A percentile compares a stretch with the other conserved stretches of the same genome.
These are phyloP conservation scores for Extremus antarcticus DNA, from an alignment of 495 filamentous ascomycete genomes.

Conservation along the genomic window DNA sequence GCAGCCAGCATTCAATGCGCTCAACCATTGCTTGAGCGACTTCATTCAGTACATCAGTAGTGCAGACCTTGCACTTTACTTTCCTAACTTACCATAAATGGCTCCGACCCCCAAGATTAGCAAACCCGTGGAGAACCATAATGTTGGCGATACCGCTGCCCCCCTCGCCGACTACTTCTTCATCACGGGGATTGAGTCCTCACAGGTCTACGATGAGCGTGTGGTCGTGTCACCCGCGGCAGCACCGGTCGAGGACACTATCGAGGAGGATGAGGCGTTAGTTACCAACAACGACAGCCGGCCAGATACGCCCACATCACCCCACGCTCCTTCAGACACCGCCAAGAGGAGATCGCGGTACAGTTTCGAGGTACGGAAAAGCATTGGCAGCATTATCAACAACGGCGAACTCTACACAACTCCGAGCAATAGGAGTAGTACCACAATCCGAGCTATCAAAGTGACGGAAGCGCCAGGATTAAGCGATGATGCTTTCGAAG, in stretches of 20 bases:
- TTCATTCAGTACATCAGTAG: neutral
- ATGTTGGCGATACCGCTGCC: conserved; percentile 41
- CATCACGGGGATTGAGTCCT: conserved; percentile 84
- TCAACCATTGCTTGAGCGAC: neutral
- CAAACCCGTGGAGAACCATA: conserved; percentile 2
- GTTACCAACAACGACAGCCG: conserved; percentile 36
- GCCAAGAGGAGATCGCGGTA: conserved; percentile 51
- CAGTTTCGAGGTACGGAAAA: conserved; percentile 52
- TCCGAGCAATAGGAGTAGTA: conserved; percentile 77
- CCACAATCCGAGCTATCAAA: conserved; percentile 58
- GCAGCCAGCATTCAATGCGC: neutral
- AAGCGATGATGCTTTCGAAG: conserved; percentile 76
- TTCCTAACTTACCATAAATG: conserved; percentile 9
- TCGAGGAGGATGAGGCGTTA: conserved; percentile 58
- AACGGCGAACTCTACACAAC: conserved; percentile 32
- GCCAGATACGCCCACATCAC: conserved; percentile 36
- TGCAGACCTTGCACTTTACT: conserved; percentile 6
- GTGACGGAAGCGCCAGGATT: conserved; percentile 23
- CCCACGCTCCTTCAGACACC: conserved; percentile 36
- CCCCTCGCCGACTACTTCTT: conserved; percentile 98
- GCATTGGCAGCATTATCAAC: conserved; percentile 51
- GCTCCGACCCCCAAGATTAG: conserved; percentile 12
- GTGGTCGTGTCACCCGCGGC: conserved; percentile 27
- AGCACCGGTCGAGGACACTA: conserved; percentile 58
- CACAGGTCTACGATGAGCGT: conserved; percentile 44